Percentiles rank a stretch among this genome's conserved stretches.
phyloP scores from a whole-genome alignment of 2,329 filamentous ascomycete species.

The Alternaria brassicae region DNA sequence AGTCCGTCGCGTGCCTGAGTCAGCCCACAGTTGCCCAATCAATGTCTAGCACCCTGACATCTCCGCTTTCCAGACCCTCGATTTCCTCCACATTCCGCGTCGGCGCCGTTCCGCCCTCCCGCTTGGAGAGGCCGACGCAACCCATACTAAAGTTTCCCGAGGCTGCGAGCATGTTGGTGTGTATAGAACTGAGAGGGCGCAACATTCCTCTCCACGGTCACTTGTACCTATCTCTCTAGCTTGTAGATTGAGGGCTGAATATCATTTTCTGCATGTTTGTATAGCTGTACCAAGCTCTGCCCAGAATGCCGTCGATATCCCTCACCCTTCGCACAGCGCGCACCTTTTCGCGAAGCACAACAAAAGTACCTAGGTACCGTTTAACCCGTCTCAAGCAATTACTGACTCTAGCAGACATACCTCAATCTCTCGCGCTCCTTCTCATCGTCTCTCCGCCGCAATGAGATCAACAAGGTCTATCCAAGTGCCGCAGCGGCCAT shows the following conservation, averaged over 20 bases:
- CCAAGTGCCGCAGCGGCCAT: slow-evolving; percentile 71
- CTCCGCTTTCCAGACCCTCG: slow-evolving; percentile 15
- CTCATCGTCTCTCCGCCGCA: slow-evolving; percentile 47
- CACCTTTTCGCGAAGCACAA: slow-evolving; percentile 43
- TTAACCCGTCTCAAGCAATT: neutral
- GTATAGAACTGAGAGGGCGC: neutral
- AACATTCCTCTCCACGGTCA: neutral
- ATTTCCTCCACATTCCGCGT: slow-evolving; percentile 26
- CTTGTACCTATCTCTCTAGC: neutral
- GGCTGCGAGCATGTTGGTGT: slow-evolving; percentile 6
- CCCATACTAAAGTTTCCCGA: slow-evolving; percentile 22
- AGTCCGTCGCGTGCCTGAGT: slow-evolving; percentile 20
- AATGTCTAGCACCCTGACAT: neutral
- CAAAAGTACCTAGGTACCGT: slow-evolving; percentile 31
- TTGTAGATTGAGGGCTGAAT: neutral
- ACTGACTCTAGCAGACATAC: slow-evolving; percentile 37
- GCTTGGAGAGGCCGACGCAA: slow-evolving; percentile 21
- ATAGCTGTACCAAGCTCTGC: neutral
- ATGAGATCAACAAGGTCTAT: slow-evolving; percentile 53
- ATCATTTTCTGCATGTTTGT: neutral
- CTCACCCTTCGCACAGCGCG: slow-evolving; percentile 44
- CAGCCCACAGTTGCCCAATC: slow-evolving; percentile 18
- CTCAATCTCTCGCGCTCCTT: slow-evolving; percentile 47
- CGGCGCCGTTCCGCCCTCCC: slow-evolving; percentile 17
- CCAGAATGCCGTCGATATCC: slow-evolving; percentile 47